A percentile compares a stretch with the other conserved stretches of the same genome.
Evolutionary conservation across 345 rosid genomes (phyloP).

Genomic region (Gossypium rotundifolium): DNA sequence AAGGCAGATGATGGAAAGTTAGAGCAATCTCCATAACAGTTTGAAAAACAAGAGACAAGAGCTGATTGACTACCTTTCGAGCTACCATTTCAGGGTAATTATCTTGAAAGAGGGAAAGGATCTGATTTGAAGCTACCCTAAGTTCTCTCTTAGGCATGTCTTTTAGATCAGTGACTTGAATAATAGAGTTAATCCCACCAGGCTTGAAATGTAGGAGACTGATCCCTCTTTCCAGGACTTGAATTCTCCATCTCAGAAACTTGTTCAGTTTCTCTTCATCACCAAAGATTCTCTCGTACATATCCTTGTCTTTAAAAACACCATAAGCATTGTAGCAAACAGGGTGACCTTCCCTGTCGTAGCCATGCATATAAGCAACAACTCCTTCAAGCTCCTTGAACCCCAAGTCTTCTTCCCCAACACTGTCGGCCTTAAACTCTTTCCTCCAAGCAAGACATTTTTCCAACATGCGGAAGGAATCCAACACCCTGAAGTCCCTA

Average conservation of each 20-base stretch:
- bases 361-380: slow-evolving; percentile 90
- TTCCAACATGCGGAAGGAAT: slow-evolving; percentile 60
- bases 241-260: slow-evolving; percentile 90
- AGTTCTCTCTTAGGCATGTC: slow-evolving; percentile 98
- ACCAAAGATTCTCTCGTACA: slow-evolving; percentile 86
- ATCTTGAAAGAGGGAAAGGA: slow-evolving; percentile 88
- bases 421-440: slow-evolving; percentile 62
- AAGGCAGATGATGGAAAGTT: not conserved
- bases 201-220: slow-evolving; percentile 76
- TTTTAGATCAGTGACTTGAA: slow-evolving; percentile 91
- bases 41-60: not conserved
- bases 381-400: slow-evolving; percentile 88
- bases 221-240: slow-evolving; percentile 84
- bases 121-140: slow-evolving; percentile 79
- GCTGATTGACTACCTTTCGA: slow-evolving; percentile 51
- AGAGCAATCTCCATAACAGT: not conserved
- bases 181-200: slow-evolving; percentile 84
- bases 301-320: slow-evolving; percentile 65
- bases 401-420: slow-evolving; percentile 72
- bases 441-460: slow-evolving; percentile 78
- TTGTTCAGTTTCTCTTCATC: slow-evolving; percentile 79
- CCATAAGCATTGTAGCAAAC: slow-evolving; percentile 96
- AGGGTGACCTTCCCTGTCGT: slow-evolving; percentile 82
- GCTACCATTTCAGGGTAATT: slow-evolving; percentile 99
- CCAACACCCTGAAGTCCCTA: slow-evolving; percentile 68